Percentiles rank a stretch among this genome's conserved stretches.
Evolutionary conservation across 169 alveolate species (phyloP).

Genomic region (Plasmodium chabaudi): DNA sequence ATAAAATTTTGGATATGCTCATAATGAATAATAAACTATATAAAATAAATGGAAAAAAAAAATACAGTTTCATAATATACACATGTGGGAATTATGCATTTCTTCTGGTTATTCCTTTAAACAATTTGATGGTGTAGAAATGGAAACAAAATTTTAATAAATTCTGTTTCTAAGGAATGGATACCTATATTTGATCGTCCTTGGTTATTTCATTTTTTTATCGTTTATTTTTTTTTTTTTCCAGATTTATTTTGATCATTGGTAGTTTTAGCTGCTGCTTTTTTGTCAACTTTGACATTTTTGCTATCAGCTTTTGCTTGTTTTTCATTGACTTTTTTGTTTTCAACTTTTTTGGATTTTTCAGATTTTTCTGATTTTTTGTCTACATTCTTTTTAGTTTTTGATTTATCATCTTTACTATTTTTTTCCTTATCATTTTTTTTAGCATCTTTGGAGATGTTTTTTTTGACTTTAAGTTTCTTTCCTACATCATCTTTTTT

Average conservation of each 20-base stretch:
- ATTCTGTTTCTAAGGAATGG: no score
- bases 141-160: no score
- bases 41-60: no score
- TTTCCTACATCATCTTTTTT: conserved; percentile 30
- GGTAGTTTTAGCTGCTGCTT: conserved; percentile 10
- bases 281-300: conserved; percentile 38
- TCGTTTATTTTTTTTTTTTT: conserved; percentile 19
- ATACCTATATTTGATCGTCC: no score
- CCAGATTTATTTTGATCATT: conserved; percentile 26
- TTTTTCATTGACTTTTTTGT: conserved; percentile 7
- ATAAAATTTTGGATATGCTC: no score
- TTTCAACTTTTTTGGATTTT: background rate
- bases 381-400: conserved; percentile 14
- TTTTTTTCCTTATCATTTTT: background rate
- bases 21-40: no score
- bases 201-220: background rate
- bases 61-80: no score
- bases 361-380: conserved; percentile 7
- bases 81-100: no score
- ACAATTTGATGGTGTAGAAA: no score
- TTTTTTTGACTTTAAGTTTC: conserved; percentile 57
- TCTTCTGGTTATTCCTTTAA: no score
- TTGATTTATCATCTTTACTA: conserved; percentile 1
- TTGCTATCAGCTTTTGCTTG: conserved; percentile 9
- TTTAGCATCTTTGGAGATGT: conserved; percentile 26